Evolutionary conservation across 768 basidiomycete species (phyloP), one percentile per base, ranked within the genome.

Genomic region (Termitomyces bulborhizus): DNA sequence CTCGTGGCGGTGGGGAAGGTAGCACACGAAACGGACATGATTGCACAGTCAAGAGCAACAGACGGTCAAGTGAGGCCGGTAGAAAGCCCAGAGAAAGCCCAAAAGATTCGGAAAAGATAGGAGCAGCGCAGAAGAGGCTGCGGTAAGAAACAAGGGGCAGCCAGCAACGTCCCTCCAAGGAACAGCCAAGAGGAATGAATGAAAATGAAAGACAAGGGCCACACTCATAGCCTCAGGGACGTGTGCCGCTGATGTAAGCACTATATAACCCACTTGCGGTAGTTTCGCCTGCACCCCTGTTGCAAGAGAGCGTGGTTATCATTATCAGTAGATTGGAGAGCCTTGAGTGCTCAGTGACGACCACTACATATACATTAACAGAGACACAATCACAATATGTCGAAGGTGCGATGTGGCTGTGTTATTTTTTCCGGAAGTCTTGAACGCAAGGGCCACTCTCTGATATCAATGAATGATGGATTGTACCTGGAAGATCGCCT

Each of bases 1-100:
- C 66, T 65, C 6, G 79, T 80, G 60, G 67, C 66, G 6, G 77
- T 79, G 46, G 79, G 73, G 49, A 69, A 66, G 21, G 76, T 65
- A 37, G 65, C 65, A 60, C 80, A 82, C 52, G 77, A 64, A 65
- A 70, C 69, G 12, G 70, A 61, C 69, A 71, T 71, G 27, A 27
- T 24, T 27, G 46, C 39, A 45, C 59, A 55, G 57, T 50, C 59
- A 58, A 55, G 46, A 52, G 4, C 40, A 21, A 24, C 47, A 53
- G 53, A 53, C 62, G 57, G 57, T 24, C 11, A 34, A 54, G 27
- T 18, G 40, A 40, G 36, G 37, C 48, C 48, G 40, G 56, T 39
- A 36, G 40, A 36, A 50, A 42, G 47, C 54, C 37, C 4, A 45
- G 12, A 45, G 43, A 51, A 45, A 47, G 21, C 37, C 24, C 13